Percentiles rank a stretch among this genome's conserved stretches.
phyloP scores from a whole-genome alignment of 106 monocot genomes.

The Dendrobium huoshanense region DNA sequence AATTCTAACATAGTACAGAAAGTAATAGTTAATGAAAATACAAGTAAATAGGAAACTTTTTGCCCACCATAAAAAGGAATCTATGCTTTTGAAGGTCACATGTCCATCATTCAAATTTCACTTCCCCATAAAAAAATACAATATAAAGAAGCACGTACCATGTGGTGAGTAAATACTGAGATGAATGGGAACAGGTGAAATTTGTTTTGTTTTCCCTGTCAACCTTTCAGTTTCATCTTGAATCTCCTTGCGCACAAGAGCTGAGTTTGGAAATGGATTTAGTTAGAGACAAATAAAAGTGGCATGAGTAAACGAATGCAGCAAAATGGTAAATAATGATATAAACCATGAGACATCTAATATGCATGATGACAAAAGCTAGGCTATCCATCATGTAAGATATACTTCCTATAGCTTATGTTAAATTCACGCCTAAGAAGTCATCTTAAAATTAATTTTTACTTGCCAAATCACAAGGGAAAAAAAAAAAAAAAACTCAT shows the following conservation, averaged over 20 bases:
- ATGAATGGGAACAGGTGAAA: slow-evolving; percentile 71
- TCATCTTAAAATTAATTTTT: background rate
- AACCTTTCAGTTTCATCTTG: slow-evolving; percentile 73
- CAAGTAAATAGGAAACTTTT: background rate
- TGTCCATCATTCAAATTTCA: background rate
- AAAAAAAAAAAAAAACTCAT: too few species aligned
- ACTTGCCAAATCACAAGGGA: background rate
- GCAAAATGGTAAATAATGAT: background rate
- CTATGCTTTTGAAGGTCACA: background rate
- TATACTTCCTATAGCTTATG: background rate
- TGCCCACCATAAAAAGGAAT: background rate
- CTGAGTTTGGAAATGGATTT: slow-evolving; percentile 1
- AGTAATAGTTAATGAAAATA: background rate
- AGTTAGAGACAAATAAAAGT: background rate
- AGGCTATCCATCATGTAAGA: background rate
- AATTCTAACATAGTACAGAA: background rate
- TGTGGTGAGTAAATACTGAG: slow-evolving; percentile 68
- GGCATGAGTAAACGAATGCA: background rate
- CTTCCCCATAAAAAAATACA: background rate
- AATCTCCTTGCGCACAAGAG: slow-evolving; percentile 67
- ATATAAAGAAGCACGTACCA: slow-evolving; percentile 20
- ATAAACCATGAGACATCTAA: background rate
- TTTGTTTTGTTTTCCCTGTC: slow-evolving; percentile 62
- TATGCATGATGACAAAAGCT: background rate
- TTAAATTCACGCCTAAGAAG: background rate